Conservation (phyloP, 129 eudicot species). For the Rutidosis leptorrhynchoides region DNA sequence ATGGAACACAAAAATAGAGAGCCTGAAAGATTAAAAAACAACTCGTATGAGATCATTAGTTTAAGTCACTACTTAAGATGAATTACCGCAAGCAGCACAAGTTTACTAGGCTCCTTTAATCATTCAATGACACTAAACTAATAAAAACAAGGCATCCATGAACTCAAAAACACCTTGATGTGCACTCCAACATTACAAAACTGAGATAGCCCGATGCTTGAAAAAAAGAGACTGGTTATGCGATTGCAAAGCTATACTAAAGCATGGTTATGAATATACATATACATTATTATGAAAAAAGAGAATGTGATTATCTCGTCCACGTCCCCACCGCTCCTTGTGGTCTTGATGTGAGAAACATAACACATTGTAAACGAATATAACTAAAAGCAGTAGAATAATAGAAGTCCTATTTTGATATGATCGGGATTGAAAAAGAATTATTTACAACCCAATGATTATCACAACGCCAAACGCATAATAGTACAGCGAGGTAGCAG, state of each 20-base stretch:
- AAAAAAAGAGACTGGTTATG: background rate
- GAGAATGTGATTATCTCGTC: background rate
- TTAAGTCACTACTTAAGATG: background rate
- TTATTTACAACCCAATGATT: background rate
- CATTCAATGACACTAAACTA: background rate
- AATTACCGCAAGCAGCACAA: constrained; percentile 6
- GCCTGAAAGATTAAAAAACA: constrained; percentile 46
- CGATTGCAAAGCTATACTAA: constrained; percentile 5
- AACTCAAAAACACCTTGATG: background rate
- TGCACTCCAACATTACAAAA: background rate
- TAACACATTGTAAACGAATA: background rate
- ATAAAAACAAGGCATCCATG: background rate
- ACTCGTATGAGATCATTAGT: background rate
- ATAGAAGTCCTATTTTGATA: background rate
- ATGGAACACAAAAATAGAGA: constrained; percentile 92
- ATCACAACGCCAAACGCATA: background rate
- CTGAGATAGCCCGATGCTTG: background rate
- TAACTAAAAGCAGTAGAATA: background rate
- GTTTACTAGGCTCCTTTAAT: background rate
- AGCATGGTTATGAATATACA: background rate
- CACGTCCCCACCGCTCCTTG: background rate
- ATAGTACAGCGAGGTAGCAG: background rate
- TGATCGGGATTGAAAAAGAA: too few species aligned
- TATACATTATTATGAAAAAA: background rate
- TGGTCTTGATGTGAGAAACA: background rate